Conservation (phyloP, 495 filamentous ascomycete genomes). For the Penicillium bialowiezense region DNA sequence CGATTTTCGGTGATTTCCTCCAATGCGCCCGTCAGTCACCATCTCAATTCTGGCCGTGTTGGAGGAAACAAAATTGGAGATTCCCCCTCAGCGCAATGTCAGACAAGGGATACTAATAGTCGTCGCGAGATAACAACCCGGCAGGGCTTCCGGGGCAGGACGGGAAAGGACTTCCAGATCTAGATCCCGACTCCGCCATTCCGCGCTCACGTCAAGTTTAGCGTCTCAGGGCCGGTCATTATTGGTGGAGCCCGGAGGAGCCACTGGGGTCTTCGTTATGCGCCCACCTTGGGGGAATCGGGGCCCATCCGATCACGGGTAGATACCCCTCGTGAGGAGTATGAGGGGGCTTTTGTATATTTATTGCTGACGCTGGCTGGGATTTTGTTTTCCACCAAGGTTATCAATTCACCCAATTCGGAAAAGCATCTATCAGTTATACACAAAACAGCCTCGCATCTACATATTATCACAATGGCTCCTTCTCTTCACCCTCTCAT, state of each 20-base stretch:
- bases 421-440: not conserved
- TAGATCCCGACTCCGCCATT: not conserved
- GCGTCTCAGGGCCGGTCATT: not conserved
- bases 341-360: conserved; percentile 2
- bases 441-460: too few species aligned
- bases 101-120: not conserved
- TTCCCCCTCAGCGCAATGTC: too few species aligned
- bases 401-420: too few species aligned
- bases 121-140: not conserved
- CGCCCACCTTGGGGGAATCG: not conserved
- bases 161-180: conserved; percentile 6
- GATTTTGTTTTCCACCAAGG: too few species aligned
- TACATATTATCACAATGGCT: conserved; percentile 25
- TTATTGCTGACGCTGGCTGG: not conserved
- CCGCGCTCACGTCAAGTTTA: not conserved
- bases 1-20: too few species aligned
- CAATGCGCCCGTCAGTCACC: too few species aligned
- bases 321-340: conserved; percentile 6
- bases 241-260: too few species aligned
- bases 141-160: not conserved
- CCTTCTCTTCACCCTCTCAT: conserved; percentile 56
- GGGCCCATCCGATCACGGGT: not conserved
- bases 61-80: too few species aligned
- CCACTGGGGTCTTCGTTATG: not conserved
- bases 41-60: too few species aligned